Conservation (phyloP, 2,329 filamentous ascomycete genomes). For the Alternaria sp. region DNA sequence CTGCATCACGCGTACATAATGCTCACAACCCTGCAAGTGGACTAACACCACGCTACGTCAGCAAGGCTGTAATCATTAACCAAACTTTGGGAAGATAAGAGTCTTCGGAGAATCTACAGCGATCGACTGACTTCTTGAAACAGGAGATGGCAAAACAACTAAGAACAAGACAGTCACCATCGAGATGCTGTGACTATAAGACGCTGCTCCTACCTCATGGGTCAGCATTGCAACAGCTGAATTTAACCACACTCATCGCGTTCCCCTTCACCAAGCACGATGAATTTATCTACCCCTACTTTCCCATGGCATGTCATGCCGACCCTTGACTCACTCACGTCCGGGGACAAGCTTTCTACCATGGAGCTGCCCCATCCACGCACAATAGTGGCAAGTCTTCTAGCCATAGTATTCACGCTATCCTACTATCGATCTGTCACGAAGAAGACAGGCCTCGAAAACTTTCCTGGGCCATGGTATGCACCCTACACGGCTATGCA, state of each 20-base stretch:
- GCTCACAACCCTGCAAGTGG: neutral
- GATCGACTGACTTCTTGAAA: neutral
- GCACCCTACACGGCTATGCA: constrained; percentile 9
- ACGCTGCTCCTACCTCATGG: neutral
- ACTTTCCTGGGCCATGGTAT: constrained; percentile 8
- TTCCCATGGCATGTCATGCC: neutral
- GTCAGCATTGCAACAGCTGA: neutral
- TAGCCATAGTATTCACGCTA: neutral
- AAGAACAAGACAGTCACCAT: neutral
- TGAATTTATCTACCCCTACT: neutral
- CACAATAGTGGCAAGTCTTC: neutral
- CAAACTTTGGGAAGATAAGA: neutral
- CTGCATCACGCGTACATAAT: neutral
- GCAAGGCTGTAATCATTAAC: neutral
- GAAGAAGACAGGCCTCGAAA: constrained; percentile 5
- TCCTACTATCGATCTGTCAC: constrained; percentile 1
- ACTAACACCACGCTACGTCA: neutral
- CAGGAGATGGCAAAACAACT: neutral
- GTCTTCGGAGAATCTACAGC: too few species aligned
- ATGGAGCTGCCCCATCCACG: neutral
- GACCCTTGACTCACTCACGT: neutral
- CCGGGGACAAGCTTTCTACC: neutral
- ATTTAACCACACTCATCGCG: neutral
- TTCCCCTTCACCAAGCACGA: neutral
- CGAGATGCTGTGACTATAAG: neutral